Evolutionary conservation across 1,284 basidiomycete species (phyloP), one percentile per base, ranked within the genome.

Genomic region (Volvariella surrecta): DNA sequence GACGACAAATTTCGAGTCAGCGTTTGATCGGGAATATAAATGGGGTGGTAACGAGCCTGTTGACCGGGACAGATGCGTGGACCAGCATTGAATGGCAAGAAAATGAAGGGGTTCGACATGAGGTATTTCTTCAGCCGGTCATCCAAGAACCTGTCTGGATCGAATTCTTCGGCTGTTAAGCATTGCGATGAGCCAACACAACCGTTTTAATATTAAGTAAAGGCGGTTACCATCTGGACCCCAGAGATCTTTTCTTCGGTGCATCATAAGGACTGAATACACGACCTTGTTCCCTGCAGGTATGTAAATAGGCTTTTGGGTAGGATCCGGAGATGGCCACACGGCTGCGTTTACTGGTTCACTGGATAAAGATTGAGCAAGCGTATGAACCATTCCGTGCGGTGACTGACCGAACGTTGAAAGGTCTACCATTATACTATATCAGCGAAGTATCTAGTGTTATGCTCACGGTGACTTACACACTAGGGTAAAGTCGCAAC

Each of bases 241-340:
- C 82, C 81, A 84, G 0, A 82, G 63, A 46, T 82, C 76, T 40
- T 61, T 69, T 15, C 76, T 66, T 24, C 80, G 63, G 21, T 82
- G 81, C 76, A 81, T 79, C 42, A 76, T 50, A 46, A 78, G 66
- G 4, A 79, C 72, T 1, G 71, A 76, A 52, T 77, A 82, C 0
- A 49, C 43, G 7, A 54, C 40, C 74, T 61, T 69, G 3, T 69
- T 74, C 32, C 65, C 63, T 15, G 66, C 66, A 1, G 79, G 74
- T 15, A 82, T 54, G 49, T 73, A 79, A 43, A 67, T 65, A 0
- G 73, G 74, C 49, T 69, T 71, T n/a, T 62, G 56, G 7, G 54
- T 59, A 3, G 69, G 64, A 39, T 67, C 61, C 1, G 62, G 60
- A 1, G 73, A 65, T 2, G 62, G 59, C 64, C 68, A 71, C 2